Percentiles rank a stretch among this genome's conserved stretches.
phyloP scores from a whole-genome alignment of 352 stramenopile species.

The Phytophthora vignae region DNA sequence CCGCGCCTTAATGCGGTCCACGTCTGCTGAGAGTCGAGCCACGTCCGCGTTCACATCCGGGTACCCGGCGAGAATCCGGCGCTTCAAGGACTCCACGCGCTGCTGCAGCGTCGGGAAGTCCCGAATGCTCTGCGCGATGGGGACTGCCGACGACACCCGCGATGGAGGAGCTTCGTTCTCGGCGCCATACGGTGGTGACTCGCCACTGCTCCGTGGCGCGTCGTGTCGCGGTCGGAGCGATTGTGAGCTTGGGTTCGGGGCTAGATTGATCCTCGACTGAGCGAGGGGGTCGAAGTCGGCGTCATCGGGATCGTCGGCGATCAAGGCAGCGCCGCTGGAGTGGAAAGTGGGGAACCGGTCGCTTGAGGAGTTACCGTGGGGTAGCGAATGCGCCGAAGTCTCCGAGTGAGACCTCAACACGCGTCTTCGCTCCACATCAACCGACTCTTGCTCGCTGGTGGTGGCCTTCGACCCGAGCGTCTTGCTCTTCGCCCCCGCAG shows the following conservation, averaged over 20 bases:
- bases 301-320: conserved; percentile 6
- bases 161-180: conserved; percentile 3
- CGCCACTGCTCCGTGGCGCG: conserved; percentile 4
- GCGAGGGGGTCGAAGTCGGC: conserved; percentile 10
- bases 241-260: conserved; percentile 6
- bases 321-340: not conserved
- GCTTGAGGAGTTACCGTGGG: not conserved
- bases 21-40: conserved; percentile 45
- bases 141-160: conserved; percentile 20
- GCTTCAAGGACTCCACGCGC: conserved; percentile 65
- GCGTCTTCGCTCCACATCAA: conserved; percentile 26
- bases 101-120: conserved; percentile 58
- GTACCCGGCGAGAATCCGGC: conserved; percentile 48
- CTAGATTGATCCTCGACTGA: conserved; percentile 18
- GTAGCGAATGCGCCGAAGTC: conserved; percentile 23
- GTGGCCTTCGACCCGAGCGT: not conserved
- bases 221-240: conserved; percentile 16
- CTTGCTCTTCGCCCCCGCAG: conserved; percentile 3
- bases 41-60: conserved; percentile 52
- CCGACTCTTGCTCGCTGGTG: not conserved
- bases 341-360: conserved; percentile 6
- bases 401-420: conserved; percentile 58
- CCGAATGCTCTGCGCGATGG: conserved; percentile 39
- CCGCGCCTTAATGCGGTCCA: conserved; percentile 40
- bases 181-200: not conserved